Evolutionary conservation across 306 rosid genomes (phyloP).

Genomic region (Begonia loranthoides): DNA sequence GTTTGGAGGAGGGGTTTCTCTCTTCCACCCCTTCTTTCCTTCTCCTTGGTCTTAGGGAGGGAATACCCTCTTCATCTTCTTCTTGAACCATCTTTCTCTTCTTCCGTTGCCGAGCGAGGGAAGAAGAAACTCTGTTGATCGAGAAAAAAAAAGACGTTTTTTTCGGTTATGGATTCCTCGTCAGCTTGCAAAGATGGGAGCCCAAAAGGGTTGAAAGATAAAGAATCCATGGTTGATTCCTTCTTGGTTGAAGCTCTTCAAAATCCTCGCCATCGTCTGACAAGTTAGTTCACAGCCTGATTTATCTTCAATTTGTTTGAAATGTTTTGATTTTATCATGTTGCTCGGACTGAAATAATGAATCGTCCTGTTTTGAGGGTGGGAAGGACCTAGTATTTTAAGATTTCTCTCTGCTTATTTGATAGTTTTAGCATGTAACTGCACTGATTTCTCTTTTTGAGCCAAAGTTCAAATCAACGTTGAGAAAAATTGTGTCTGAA

Average conservation of each 20-base stretch:
- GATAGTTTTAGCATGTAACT: too few species aligned
- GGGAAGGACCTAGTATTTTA: too few species aligned
- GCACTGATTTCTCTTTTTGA: too few species aligned
- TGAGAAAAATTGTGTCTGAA: too few species aligned
- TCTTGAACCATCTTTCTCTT: slow-evolving; percentile 18
- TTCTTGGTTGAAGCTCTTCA: slow-evolving; percentile 88
- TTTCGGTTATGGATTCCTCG: slow-evolving; percentile 5
- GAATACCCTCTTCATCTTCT: too few species aligned
- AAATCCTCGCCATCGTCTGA: slow-evolving; percentile 87
- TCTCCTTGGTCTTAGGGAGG: too few species aligned
- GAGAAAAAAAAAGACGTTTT: slow-evolving; percentile 20
- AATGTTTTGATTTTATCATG: too few species aligned
- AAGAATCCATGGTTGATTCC: slow-evolving; percentile 77
- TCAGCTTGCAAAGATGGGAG: slow-evolving; percentile 26
- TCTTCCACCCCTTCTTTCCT: not conserved
- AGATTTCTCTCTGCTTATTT: too few species aligned
- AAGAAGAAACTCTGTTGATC: slow-evolving; percentile 7
- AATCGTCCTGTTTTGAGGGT: too few species aligned
- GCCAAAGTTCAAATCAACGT: too few species aligned
- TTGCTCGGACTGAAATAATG: too few species aligned
- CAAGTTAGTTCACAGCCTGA: slow-evolving; percentile 30
- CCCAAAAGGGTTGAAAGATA: slow-evolving; percentile 36
- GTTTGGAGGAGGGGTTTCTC: slow-evolving; percentile 6
- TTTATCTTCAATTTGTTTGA: too few species aligned
- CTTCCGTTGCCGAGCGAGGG: slow-evolving; percentile 10